phyloP scores from a whole-genome alignment of 2,329 filamentous ascomycete species.

The Colletotrichum sp. region DNA sequence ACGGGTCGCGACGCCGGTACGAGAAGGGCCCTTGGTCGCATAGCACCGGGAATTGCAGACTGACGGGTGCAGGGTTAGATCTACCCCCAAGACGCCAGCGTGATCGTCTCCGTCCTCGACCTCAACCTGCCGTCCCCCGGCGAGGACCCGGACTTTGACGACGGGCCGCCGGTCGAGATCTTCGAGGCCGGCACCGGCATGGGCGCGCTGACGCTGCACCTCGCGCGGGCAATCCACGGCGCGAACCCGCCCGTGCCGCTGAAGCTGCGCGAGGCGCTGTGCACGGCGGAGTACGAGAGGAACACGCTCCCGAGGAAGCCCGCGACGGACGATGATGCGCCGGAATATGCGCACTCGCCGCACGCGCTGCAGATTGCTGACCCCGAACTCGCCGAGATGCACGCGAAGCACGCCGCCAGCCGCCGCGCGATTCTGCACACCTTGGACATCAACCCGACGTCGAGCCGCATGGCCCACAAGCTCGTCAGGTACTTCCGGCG shows the following conservation, averaged over 20 bases:
- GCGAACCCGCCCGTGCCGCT: slow-evolving; percentile 64
- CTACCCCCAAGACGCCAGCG: slow-evolving; percentile 76
- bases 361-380: slow-evolving; percentile 25
- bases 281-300: slow-evolving; percentile 19
- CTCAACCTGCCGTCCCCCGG: slow-evolving; percentile 62
- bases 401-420: slow-evolving; percentile 49
- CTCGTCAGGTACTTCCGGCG: slow-evolving; percentile 71
- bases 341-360: not conserved
- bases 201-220: slow-evolving; percentile 77
- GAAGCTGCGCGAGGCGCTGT: slow-evolving; percentile 36
- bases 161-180: slow-evolving; percentile 66
- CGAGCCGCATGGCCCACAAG: slow-evolving; percentile 68
- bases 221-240: slow-evolving; percentile 77
- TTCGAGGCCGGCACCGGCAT: slow-evolving; percentile 88
- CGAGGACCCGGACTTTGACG: slow-evolving; percentile 35
- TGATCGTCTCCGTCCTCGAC: slow-evolving; percentile 79
- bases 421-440: slow-evolving; percentile 78
- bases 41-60: not conserved
- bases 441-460: slow-evolving; percentile 67
- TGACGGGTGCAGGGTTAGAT: slow-evolving; percentile 29
- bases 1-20: slow-evolving; percentile 77
- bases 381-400: slow-evolving; percentile 31
- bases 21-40: slow-evolving; percentile 22
- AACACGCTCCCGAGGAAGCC: slow-evolving; percentile 10
- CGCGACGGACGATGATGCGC: slow-evolving; percentile 18